Percentiles rank a stretch among this genome's conserved stretches.
Evolutionary conservation across 495 filamentous ascomycete genomes (phyloP).

Genomic region (Podospora pseudopauciseta): DNA sequence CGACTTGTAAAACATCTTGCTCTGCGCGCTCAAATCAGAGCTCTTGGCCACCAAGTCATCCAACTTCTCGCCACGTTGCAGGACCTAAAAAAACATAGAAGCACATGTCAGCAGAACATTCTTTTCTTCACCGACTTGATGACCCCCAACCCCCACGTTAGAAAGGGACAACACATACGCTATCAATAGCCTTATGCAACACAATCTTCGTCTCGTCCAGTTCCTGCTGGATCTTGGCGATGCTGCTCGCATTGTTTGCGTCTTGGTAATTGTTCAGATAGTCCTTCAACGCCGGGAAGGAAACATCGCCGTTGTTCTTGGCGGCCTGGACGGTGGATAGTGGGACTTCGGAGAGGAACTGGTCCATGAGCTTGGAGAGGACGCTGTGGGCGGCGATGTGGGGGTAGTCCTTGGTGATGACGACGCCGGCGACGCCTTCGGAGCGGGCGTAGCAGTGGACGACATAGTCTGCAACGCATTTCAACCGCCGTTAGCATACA

Average conservation of each 20-base stretch:
- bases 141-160: neutral
- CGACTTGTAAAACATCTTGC: conserved; percentile 85
- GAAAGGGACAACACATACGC: conserved; percentile 36
- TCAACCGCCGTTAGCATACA: neutral
- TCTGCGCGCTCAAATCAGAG: conserved; percentile 79
- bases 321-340: conserved; percentile 59
- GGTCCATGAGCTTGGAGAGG: conserved; percentile 86
- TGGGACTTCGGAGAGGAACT: conserved; percentile 82
- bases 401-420: conserved; percentile 88
- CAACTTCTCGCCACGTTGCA: conserved; percentile 88
- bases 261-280: conserved; percentile 89
- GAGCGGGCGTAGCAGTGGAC: conserved; percentile 89
- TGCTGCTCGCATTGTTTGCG: conserved; percentile 80
- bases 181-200: conserved; percentile 93
- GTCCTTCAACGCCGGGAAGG: conserved; percentile 70
- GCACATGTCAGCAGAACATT: neutral
- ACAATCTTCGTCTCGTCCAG: conserved; percentile 98
- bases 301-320: conserved; percentile 44
- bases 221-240: conserved; percentile 94
- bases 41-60: conserved; percentile 86
- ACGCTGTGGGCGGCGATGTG: conserved; percentile 89
- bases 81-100: conserved; percentile 38
- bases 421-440: conserved; percentile 82
- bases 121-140: neutral
- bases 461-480: conserved; percentile 54